Percentiles rank a stretch among this genome's conserved stretches.
phyloP scores from a whole-genome alignment of 2,329 filamentous ascomycete species.

The Sporothrix globosa region DNA sequence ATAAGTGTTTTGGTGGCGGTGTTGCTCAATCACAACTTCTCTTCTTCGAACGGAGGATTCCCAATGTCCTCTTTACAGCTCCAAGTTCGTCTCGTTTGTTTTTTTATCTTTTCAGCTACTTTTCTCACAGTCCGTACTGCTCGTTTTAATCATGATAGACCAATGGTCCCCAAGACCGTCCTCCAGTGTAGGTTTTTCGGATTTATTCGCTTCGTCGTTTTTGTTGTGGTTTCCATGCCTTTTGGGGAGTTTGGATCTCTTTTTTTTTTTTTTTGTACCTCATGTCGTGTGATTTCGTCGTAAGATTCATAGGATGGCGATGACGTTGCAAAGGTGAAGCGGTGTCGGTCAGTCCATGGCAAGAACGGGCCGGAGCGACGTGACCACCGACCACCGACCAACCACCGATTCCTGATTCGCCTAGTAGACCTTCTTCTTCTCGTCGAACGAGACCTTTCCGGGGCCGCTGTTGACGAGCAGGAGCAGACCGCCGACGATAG shows the following conservation, averaged over 20 bases:
- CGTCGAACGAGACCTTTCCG: constrained; percentile 95
- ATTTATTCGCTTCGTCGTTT: background rate
- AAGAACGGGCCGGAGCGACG: background rate
- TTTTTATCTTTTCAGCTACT: background rate
- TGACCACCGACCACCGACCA: background rate
- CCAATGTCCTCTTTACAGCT: too few species aligned
- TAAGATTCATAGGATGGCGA: background rate
- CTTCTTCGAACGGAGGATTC: too few species aligned
- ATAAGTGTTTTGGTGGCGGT: too few species aligned
- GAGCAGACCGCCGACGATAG: constrained; percentile 94
- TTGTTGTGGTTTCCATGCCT: background rate
- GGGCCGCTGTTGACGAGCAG: constrained; percentile 98
- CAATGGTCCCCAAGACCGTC: background rate
- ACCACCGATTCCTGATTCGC: background rate
- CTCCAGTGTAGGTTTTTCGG: background rate
- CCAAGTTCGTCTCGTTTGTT: background rate
- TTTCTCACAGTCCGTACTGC: background rate
- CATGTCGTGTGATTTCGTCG: constrained; percentile 18
- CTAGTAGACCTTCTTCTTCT: constrained; percentile 99
- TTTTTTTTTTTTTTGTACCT: background rate
- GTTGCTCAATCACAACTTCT: too few species aligned
- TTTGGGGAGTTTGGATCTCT: background rate
- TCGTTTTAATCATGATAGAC: background rate
- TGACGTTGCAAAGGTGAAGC: background rate
- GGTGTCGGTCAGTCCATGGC: background rate